Percentiles rank a stretch among this genome's conserved stretches.
These are phyloP conservation scores for Colletotrichum simmondsii DNA, from an alignment of 2,329 filamentous ascomycete species.

Conservation along the genomic window DNA sequence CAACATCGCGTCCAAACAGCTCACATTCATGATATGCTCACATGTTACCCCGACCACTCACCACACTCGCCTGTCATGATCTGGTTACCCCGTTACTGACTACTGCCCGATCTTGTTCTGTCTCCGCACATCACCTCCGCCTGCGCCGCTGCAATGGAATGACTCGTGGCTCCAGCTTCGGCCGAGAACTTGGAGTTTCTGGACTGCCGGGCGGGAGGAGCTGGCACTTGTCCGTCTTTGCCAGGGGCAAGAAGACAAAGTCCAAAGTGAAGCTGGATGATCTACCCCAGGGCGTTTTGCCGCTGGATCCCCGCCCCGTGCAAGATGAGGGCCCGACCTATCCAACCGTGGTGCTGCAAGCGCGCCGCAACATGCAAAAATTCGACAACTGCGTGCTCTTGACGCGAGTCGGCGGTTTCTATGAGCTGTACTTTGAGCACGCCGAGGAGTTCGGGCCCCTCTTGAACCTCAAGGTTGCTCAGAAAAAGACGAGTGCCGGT, in stretches of 20 bases:
- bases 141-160: conserved; percentile 14
- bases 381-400: conserved; percentile 92
- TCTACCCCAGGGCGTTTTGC: conserved; percentile 64
- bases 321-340: conserved; percentile 67
- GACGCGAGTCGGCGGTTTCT: conserved; percentile 94
- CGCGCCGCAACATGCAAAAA: conserved; percentile 87
- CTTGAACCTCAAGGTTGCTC: conserved; percentile 86
- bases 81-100: conserved; percentile 10
- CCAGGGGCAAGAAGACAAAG: conserved; percentile 65
- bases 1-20: conserved; percentile 24
- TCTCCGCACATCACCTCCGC: conserved; percentile 19
- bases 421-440: conserved; percentile 97
- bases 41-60: conserved; percentile 34
- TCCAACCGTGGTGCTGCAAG: conserved; percentile 90
- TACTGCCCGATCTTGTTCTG: conserved; percentile 4
- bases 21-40: conserved; percentile 32
- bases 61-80: conserved; percentile 30
- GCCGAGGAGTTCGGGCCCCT: conserved; percentile 89
- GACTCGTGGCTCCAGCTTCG: conserved; percentile 1
- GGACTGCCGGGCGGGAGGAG: background rate
- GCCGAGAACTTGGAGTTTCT: conserved; percentile 2
- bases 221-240: conserved; percentile 14
- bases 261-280: conserved; percentile 66
- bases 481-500: conserved; percentile 79
- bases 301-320: conserved; percentile 52